A percentile compares a stretch with the other conserved stretches of the same genome.
Conservation (phyloP, 768 basidiomycete genomes). For the Termitomyces sp. region DNA sequence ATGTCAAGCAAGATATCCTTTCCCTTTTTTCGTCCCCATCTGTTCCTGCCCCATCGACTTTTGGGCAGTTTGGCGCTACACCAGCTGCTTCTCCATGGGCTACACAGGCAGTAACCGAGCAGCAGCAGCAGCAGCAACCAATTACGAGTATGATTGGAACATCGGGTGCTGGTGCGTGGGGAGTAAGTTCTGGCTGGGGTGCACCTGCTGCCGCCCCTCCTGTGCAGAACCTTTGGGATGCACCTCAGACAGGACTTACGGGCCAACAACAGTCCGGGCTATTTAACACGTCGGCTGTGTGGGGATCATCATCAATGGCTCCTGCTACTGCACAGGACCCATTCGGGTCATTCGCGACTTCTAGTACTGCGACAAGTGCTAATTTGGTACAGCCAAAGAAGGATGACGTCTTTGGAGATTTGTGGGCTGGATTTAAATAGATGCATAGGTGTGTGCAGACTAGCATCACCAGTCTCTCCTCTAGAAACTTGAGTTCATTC, state of each 20-base stretch:
- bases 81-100: slow-evolving; percentile 26
- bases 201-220: slow-evolving; percentile 24
- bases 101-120: slow-evolving; percentile 10
- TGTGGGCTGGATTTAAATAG: slow-evolving; percentile 82
- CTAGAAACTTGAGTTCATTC: neutral
- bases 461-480: neutral
- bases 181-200: slow-evolving; percentile 61
- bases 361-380: slow-evolving; percentile 14
- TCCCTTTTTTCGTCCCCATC: slow-evolving; percentile 64
- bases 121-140: slow-evolving; percentile 16
- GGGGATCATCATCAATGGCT: slow-evolving; percentile 35
- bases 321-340: slow-evolving; percentile 23
- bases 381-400: slow-evolving; percentile 37
- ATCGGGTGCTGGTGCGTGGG: slow-evolving; percentile 58
- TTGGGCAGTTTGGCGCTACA: slow-evolving; percentile 30
- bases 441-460: too few species aligned
- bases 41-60: slow-evolving; percentile 21
- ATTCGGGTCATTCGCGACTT: slow-evolving; percentile 25
- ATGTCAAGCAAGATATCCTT: slow-evolving; percentile 81
- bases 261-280: slow-evolving; percentile 25
- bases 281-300: slow-evolving; percentile 53
- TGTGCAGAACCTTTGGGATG: slow-evolving; percentile 37
- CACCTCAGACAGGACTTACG: slow-evolving; percentile 16
- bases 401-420: slow-evolving; percentile 77
- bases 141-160: slow-evolving; percentile 51